Evolutionary conservation across 1,284 basidiomycete species (phyloP), one percentile per base, ranked within the genome.

Genomic region (Irpex sp.): DNA sequence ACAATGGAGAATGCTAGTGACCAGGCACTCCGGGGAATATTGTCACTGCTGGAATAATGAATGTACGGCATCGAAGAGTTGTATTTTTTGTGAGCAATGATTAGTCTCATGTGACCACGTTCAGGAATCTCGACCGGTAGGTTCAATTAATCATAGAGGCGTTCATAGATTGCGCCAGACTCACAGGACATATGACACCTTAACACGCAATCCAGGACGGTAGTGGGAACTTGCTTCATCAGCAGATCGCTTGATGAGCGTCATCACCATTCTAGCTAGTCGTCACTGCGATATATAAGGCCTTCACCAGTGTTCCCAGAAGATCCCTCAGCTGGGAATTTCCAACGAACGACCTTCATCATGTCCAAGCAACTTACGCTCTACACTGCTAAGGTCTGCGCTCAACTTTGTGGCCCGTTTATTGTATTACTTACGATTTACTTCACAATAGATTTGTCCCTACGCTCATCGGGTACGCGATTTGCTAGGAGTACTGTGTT

Each of bases 381-480:
- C 37, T 84, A 84, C 69, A 76, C 78, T 15, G 78, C 81, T 7
- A 79, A 78, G 72, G 81, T 82, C 62, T 33, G 53, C 33, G 15
- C 35, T 70, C 65, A 15, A 13, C 37, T 4, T 36, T 31, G n/a
- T 35, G 36, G 15, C 33, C 33, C 33, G 36, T 19, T 37, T 11
- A 17, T 9, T 46, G 39, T 47, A 21, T 6, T 35, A 26, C 43
- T 51, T 57, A 57, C 58, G 47, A 21, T 19, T 60, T 59, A 26
- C 66, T 43, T 47, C 31, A 37, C 46, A 31, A 17, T 62, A 82
- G 80, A 71, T 76, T 58, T 83, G 79, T 68, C 81, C 81, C 0
- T 83, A 76, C 68, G 79, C 81, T 17, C 81, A 83, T 39, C 69
- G 82, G 60, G 82, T 80, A 68, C n/a, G 74, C 46, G 19, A 60